Evolutionary conservation across 164 flowering plant species (phyloP).

Genomic region (Magnolia sinica): DNA sequence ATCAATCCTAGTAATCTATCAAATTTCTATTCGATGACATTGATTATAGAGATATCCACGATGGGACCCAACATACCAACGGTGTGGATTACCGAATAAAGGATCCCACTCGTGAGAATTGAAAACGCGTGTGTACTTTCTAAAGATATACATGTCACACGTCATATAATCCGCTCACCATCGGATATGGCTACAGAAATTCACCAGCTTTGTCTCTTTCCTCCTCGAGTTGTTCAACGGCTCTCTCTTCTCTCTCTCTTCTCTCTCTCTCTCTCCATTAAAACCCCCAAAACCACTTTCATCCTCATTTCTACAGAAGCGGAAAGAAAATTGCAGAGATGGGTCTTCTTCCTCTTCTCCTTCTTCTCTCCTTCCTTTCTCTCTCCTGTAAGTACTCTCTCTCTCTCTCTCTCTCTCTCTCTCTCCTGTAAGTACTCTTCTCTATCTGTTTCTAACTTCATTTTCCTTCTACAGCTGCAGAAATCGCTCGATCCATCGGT

Average conservation of each 20-base stretch:
- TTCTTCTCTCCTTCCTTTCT: slow-evolving; percentile 16
- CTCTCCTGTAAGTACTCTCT: slow-evolving; percentile 22
- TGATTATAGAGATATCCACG: too few relatives aligned
- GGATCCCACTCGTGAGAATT: too few relatives aligned
- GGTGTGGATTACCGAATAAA: too few relatives aligned
- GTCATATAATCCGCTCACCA: too few relatives aligned
- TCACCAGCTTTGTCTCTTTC: too few relatives aligned
- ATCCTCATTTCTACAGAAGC: too few relatives aligned
- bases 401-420: not conserved
- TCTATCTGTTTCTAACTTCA: slow-evolving; percentile 1
- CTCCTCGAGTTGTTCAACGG: not conserved
- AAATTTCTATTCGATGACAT: too few relatives aligned
- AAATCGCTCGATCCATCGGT: slow-evolving; percentile 44
- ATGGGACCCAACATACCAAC: too few relatives aligned
- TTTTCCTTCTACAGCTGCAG: slow-evolving; percentile 42
- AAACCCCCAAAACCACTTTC: not conserved
- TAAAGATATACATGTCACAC: too few relatives aligned
- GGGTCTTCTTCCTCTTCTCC: slow-evolving; percentile 19
- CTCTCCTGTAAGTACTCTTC: not conserved
- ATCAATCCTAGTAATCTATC: too few relatives aligned
- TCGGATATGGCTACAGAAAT: too few relatives aligned
- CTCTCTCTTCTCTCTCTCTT: not conserved
- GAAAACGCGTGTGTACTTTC: too few relatives aligned
- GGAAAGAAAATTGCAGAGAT: not conserved
- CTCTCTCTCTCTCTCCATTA: not conserved